Evolutionary conservation across 805 yeast genomes (phyloP), one percentile per base, ranked within the genome.

Genomic region (Candida alai): DNA sequence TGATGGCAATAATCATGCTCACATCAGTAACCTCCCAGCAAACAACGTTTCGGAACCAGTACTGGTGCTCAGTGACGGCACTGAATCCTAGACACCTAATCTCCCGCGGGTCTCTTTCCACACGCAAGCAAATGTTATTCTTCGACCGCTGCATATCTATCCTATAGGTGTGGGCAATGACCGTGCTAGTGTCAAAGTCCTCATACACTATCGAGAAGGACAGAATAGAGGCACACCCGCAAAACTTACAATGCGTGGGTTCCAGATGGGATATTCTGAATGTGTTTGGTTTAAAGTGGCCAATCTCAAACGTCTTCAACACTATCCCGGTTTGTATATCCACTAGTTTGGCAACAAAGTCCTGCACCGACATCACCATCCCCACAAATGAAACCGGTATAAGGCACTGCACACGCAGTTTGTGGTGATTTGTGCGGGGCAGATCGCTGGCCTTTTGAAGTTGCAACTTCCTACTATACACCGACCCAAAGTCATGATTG

Each of bases 101-200:
- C 59, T 87, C 96, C 48, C 95, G 73, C 2, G 90, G 86, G 58
- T 87, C 96, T 73, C 96, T 81, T 58, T 87, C 96, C 24, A 84
- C 94, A 57, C 96, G 75, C 36, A 87, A 59, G 56, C 96, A 87
- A 25, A 87, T 87, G 45, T 76, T 80, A 37, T 76, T 82, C 49
- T 84, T 83, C 7, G 94, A 87, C 37, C 80, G 68, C 50, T 82
- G 83, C 22, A 43, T 46, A 40, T 80, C 84, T 29, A 80, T 75
- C 28, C 74, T 74, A 48, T 77, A 80, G 0, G 93, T 80, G 48
- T 86, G 95, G 62, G 84, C 62, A 5, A 82, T 77, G 33, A 84
- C 55, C 6, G 76, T 72, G 4, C 69, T 70, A 3, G 69, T 62
- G 37, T 76, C 80, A 17, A 55, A 51, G 42, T 80, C 83, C 15